Evolutionary conservation across 768 basidiomycete genomes (phyloP), one percentile per base, ranked within the genome.

Genomic region (Trametes cingulata): DNA sequence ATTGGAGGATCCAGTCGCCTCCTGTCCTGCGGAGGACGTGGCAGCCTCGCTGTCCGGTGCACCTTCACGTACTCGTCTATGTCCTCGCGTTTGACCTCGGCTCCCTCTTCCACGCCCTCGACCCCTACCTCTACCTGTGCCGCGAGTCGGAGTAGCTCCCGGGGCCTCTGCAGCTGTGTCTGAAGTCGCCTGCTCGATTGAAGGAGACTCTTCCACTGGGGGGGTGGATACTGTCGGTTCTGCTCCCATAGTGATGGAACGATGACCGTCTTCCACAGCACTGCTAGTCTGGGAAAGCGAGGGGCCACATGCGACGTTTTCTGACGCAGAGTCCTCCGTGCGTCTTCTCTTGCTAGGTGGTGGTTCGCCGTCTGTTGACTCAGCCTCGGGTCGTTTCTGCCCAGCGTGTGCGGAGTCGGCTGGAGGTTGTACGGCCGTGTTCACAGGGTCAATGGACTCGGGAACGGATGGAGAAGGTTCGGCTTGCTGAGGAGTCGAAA

Each of bases 331-430:
- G 7, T 10, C 40, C 17, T 24, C 24, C 6, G 42, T 45, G 3
- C 59, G 52, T 27, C 52, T 53, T 7, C 47, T 24, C 33, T 60
- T 60, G 46, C 29, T 36, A 1, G 45, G 52, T 6, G n/a, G 52
- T 35, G 25, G n/a, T 3, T 35, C 27, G 8, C 25, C 19, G 25
- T 10, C 49, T 8, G 36, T 27, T 3, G 36, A 10, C 20, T 37
- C 22, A n/a, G 53, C 22, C 2, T 29, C 39, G 2, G 40, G n/a
- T 24, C 58, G 27, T 22, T 53, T 60, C 1, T 37, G 27, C 2
- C 43, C 52, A 13, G 36, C 17, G 6, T 39, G 35, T 8, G 13
- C n/a, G 27, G 37, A 6, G 1, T 40, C 29, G 17, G 24, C 43
- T 15, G 29, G 29, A 5, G 29, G 29, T 10, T 33, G 29, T 10